Evolutionary conservation across 148 eudicot genomes (phyloP), one percentile per base, ranked within the genome.

Genomic region (Cornus kousa): DNA sequence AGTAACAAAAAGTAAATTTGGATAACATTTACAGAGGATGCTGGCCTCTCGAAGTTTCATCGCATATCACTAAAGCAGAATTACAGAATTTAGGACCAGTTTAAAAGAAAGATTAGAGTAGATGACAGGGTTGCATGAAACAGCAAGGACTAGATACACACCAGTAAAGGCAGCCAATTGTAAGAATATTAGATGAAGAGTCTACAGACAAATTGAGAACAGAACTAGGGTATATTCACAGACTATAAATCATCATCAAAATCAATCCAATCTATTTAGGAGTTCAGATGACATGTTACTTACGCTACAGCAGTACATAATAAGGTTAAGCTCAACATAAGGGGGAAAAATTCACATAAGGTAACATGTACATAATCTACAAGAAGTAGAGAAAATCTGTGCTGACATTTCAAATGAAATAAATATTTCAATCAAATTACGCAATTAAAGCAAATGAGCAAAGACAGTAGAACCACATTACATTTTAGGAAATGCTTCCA

Each of bases 131-230:
- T 43, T 9, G 48, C 48, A 24, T 72, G 23, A 14, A 3, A 13
- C 17, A 55, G 43, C 40, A 73, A 73, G 13, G 59, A 73, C 7
- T 53, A 55, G 62, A 55, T 31, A 73, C 55, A 64, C 40, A 28
- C 19, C 28, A 1, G 28, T 48, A 73, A 19, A 50, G 16, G 35
- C 67, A 74, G 9, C 77, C 77, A 74, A 74, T 62, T 74, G 68
- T 23, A 59, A 9, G 20, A 74, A 33, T 46, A 59, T 74, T 32
- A 9, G 22, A 74, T 60, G 68, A 13, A 73, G 4, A 73, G 4
- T 74, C 50, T 74, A 20, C 22, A 17, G 50, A 74, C 19, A 57
- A 73, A 57, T 59, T 64, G 20, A 60, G 28, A 74, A 33, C 67
- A 74, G 22, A 65, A 66, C 55, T 39, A 6, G 37, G 55, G 3